A percentile compares a stretch with the other conserved stretches of the same genome.
These are phyloP conservation scores for Saccharomycopsis amapae DNA, from an alignment of 805 yeast species.

Conservation along the genomic window DNA sequence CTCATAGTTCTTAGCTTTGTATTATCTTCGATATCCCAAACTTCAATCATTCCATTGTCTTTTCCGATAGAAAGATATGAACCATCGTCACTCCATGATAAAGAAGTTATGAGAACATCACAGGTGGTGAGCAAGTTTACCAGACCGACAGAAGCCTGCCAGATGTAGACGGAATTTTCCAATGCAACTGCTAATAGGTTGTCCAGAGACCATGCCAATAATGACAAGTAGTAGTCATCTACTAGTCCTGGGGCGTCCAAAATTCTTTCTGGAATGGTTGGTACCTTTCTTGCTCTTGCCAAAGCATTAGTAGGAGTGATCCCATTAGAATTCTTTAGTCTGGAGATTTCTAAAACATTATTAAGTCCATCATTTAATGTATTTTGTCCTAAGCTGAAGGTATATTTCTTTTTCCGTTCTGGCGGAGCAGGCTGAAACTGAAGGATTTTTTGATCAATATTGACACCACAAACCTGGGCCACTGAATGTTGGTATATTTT, in stretches of 20 bases:
- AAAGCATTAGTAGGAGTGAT: conserved; percentile 26
- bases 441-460: conserved; percentile 71
- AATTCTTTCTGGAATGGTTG: conserved; percentile 86
- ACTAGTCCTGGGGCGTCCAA: conserved; percentile 93
- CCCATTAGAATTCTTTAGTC: conserved; percentile 23
- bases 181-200: conserved; percentile 85
- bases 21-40: conserved; percentile 85
- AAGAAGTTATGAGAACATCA: conserved; percentile 53
- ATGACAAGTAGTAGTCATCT: conserved; percentile 86
- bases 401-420: conserved; percentile 34
- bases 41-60: conserved; percentile 77
- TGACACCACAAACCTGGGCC: conserved; percentile 91
- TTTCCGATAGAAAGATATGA: conserved; percentile 77
- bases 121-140: conserved; percentile 65
- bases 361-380: conserved; percentile 22
- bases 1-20: conserved; percentile 72
- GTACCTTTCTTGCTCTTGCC: conserved; percentile 62
- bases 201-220: conserved; percentile 79
- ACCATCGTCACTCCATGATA: conserved; percentile 90
- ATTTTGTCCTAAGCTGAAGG: conserved; percentile 28
- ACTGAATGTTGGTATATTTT: conserved; percentile 65
- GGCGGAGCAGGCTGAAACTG: conserved; percentile 89
- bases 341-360: conserved; percentile 24
- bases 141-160: conserved; percentile 83
- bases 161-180: conserved; percentile 74